A percentile compares a stretch with the other conserved stretches of the same genome.
These are phyloP conservation scores for Coniochaeta pulveracea DNA, from an alignment of 2,329 filamentous ascomycete species.

Conservation along the genomic window DNA sequence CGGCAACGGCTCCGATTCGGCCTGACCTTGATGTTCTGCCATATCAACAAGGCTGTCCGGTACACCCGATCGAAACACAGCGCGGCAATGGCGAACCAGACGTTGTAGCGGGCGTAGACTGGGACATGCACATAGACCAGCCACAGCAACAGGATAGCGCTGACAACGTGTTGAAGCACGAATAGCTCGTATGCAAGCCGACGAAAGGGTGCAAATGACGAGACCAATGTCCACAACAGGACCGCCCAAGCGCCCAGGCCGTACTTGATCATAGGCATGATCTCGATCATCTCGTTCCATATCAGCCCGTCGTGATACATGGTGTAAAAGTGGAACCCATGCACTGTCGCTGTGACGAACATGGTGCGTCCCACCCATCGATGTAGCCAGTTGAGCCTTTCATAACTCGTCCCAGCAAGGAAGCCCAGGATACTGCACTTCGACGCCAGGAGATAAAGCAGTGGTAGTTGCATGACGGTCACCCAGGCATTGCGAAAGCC, in stretches of 20 bases:
- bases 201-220: conserved; percentile 51
- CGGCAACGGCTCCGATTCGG: conserved; percentile 29
- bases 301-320: conserved; percentile 52
- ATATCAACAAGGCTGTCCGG: conserved; percentile 33
- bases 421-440: conserved; percentile 49
- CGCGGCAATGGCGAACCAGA: conserved; percentile 55
- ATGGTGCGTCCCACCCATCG: conserved; percentile 61
- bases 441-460: conserved; percentile 50
- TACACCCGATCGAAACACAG: conserved; percentile 51
- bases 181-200: conserved; percentile 60
- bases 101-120: conserved; percentile 42
- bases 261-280: conserved; percentile 55
- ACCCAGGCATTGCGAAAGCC: conserved; percentile 60
- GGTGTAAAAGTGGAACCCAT: conserved; percentile 58
- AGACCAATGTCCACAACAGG: conserved; percentile 53
- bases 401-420: conserved; percentile 52
- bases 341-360: conserved; percentile 55
- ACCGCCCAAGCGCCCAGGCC: conserved; percentile 57
- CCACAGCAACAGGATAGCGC: conserved; percentile 50
- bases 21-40: conserved; percentile 38
- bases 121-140: conserved; percentile 55
- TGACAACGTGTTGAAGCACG: conserved; percentile 54
- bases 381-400: conserved; percentile 63
- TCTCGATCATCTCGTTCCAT: conserved; percentile 43
- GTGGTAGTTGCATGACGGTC: conserved; percentile 50